Evolutionary conservation across 2,329 filamentous ascomycete genomes (phyloP).

Genomic region (Alternaria consortialis): DNA sequence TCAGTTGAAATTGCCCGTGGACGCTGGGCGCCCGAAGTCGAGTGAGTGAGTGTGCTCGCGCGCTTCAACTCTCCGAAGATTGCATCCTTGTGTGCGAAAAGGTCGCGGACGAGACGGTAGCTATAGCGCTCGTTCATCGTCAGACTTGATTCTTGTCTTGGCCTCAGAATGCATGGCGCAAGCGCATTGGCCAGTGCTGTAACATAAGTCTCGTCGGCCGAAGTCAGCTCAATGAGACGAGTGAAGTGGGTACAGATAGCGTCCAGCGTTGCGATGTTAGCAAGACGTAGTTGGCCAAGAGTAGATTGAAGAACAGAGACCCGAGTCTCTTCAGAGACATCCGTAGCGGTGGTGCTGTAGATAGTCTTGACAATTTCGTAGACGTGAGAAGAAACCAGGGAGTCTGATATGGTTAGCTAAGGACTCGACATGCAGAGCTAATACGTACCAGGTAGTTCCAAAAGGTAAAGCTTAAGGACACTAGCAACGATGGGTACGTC

Average conservation of each 20-base stretch:
- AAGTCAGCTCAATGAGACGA: conserved; percentile 93
- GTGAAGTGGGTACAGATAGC: conserved; percentile 99
- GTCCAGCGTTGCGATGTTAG: conserved; percentile 98
- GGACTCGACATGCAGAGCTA: not conserved
- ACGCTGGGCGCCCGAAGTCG: conserved; percentile 66
- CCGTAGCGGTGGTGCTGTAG: conserved; percentile 83
- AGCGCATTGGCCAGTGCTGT: conserved; percentile 76
- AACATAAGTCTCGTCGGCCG: conserved; percentile 88
- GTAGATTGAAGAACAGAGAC: conserved; percentile 95
- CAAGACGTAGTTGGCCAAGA: conserved; percentile 89
- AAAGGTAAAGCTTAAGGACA: conserved; percentile 89
- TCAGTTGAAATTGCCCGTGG: conserved; percentile 92
- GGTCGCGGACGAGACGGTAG: conserved; percentile 87
- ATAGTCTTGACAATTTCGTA: conserved; percentile 99
- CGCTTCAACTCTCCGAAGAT: conserved; percentile 98
- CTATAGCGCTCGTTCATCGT: conserved; percentile 96
- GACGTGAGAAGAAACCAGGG: conserved; percentile 96
- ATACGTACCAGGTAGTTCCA: conserved; percentile 86
- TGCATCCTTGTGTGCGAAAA: conserved; percentile 91
- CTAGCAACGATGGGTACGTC: conserved; percentile 95
- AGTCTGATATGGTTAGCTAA: conserved; percentile 68
- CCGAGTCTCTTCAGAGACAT: conserved; percentile 72
- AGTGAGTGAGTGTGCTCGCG: conserved; percentile 73
- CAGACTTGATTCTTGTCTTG: conserved; percentile 84
- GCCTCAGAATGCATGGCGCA: conserved; percentile 86